Conservation (phyloP, 2,329 filamentous ascomycete genomes). For the Pseudopyrenochaeta lycopersici region DNA sequence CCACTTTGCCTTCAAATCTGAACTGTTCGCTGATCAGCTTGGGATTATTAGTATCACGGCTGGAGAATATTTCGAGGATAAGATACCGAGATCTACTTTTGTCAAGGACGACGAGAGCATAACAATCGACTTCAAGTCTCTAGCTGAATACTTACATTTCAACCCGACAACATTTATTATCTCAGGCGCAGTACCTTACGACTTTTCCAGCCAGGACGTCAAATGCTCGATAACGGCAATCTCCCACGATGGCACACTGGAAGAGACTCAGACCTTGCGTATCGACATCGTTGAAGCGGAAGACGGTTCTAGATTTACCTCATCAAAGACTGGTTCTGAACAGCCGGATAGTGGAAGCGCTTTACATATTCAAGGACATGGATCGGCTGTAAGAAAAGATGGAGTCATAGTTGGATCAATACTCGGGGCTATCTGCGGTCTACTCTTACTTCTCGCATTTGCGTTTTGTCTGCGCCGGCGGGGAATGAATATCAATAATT, state of each 20-base stretch:
- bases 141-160: slow-evolving; percentile 61
- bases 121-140: slow-evolving; percentile 54
- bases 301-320: not conserved
- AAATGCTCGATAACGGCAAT: slow-evolving; percentile 56
- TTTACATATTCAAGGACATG: not conserved
- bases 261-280: slow-evolving; percentile 56
- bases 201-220: slow-evolving; percentile 50
- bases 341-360: not conserved
- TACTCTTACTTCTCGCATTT: slow-evolving; percentile 35
- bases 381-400: slow-evolving; percentile 17
- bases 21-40: slow-evolving; percentile 56
- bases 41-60: slow-evolving; percentile 58
- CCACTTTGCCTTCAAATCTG: slow-evolving; percentile 51
- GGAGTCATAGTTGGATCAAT: slow-evolving; percentile 40
- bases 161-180: slow-evolving; percentile 55
- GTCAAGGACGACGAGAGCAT: slow-evolving; percentile 51
- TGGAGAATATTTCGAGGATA: slow-evolving; percentile 60
- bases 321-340: not conserved
- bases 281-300: slow-evolving; percentile 44
- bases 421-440: slow-evolving; percentile 42
- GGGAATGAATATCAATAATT: slow-evolving; percentile 29
- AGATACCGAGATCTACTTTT: slow-evolving; percentile 56
- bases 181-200: slow-evolving; percentile 58
- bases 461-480: slow-evolving; percentile 29
- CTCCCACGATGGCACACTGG: slow-evolving; percentile 31